Evolutionary conservation across 768 basidiomycete species (phyloP).

Genomic region (Amanita muscaria): DNA sequence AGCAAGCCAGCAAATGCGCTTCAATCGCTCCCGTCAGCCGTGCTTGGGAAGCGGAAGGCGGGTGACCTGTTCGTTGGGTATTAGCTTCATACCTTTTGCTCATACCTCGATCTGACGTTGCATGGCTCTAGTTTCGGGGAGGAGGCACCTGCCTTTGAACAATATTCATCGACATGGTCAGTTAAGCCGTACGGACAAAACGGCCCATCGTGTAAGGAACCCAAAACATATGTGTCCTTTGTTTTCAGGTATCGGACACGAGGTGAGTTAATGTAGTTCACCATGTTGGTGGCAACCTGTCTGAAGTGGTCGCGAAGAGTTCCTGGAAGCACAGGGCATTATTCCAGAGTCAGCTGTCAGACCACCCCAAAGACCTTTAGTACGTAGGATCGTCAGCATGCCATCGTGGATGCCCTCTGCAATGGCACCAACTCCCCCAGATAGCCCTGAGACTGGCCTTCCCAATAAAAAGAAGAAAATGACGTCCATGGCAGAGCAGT

Average conservation of each 20-base stretch:
- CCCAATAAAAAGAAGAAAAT: slow-evolving; percentile 18
- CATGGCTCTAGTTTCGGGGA: slow-evolving; percentile 36
- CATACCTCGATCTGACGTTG: slow-evolving; percentile 5
- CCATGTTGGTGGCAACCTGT: not conserved
- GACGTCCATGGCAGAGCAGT: not conserved
- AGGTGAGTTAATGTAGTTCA: slow-evolving; percentile 26
- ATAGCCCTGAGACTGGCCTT: slow-evolving; percentile 1
- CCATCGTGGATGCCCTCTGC: slow-evolving; percentile 19
- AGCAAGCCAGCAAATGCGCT: slow-evolving; percentile 34
- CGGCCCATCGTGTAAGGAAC: slow-evolving; percentile 19
- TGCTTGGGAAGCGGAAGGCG: slow-evolving; percentile 27
- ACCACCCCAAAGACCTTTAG: slow-evolving; percentile 15
- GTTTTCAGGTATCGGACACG: slow-evolving; percentile 54
- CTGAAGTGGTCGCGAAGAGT: slow-evolving; percentile 25
- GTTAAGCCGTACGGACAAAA: slow-evolving; percentile 38
- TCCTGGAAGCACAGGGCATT: slow-evolving; percentile 44
- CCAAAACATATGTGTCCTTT: slow-evolving; percentile 54
- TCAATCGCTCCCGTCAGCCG: slow-evolving; percentile 27
- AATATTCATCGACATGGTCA: slow-evolving; percentile 44
- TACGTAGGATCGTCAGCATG: slow-evolving; percentile 34
- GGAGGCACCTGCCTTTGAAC: slow-evolving; percentile 28
- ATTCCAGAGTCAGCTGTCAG: slow-evolving; percentile 23
- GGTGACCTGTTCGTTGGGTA: slow-evolving; percentile 44
- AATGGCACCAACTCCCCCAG: slow-evolving; percentile 11
- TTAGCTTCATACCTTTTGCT: slow-evolving; percentile 7